phyloP scores from a whole-genome alignment of 495 filamentous ascomycete species.

The Filosporella fistucella region DNA sequence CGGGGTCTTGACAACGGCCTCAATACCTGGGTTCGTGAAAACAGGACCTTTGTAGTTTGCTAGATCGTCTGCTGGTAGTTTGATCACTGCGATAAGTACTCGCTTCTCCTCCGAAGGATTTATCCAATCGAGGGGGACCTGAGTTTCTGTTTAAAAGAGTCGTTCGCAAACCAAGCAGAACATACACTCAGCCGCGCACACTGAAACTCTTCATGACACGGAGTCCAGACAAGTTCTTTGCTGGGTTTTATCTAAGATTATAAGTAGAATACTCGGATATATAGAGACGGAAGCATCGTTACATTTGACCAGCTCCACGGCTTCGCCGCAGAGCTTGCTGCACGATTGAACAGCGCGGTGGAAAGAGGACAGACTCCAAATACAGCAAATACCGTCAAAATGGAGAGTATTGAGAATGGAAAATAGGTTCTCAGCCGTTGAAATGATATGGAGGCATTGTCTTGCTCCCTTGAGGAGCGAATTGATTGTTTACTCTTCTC shows the following conservation, averaged over 20 bases:
- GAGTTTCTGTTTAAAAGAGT: neutral
- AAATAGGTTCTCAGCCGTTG: no score
- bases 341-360: no score
- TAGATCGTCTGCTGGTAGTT: neutral
- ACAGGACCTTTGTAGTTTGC: neutral
- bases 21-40: neutral
- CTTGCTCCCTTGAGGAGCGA: no score
- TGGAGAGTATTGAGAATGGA: no score
- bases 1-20: neutral
- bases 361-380: no score
- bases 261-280: no score
- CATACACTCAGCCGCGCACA: neutral
- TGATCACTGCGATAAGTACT: neutral
- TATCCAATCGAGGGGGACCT: neutral
- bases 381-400: no score
- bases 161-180: neutral
- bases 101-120: neutral
- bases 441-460: no score
- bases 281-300: no score
- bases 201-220: neutral
- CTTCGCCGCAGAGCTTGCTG: no score
- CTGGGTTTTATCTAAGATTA: neutral
- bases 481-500: no score
- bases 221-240: neutral
- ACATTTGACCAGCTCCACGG: no score